Percentiles rank a stretch among this genome's conserved stretches.
Conservation (phyloP, 805 yeast species). For the Wickerhamiella alocasiicola region DNA sequence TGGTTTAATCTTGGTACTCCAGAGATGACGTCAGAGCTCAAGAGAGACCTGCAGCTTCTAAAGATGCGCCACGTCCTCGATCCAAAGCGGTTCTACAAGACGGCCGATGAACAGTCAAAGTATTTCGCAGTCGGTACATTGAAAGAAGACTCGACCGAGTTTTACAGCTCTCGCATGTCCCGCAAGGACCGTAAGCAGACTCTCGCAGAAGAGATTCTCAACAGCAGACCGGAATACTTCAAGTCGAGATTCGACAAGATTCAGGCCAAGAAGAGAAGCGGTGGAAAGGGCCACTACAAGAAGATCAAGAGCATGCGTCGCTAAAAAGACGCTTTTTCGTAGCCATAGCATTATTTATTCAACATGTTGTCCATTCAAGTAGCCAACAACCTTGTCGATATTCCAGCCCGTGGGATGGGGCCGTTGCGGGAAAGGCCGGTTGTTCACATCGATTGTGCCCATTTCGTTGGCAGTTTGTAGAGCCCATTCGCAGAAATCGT, state of each 20-base stretch:
- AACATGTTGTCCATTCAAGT: slow-evolving; percentile 16
- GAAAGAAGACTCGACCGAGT: slow-evolving; percentile 70
- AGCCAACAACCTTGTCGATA: slow-evolving; percentile 17
- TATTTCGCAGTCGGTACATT: slow-evolving; percentile 83
- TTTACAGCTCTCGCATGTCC: slow-evolving; percentile 50
- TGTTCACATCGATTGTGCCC: slow-evolving; percentile 27
- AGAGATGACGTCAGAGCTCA: slow-evolving; percentile 56
- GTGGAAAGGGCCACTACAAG: slow-evolving; percentile 56
- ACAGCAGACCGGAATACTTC: slow-evolving; percentile 53
- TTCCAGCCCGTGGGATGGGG: slow-evolving; percentile 15
- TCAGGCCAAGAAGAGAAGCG: slow-evolving; percentile 49
- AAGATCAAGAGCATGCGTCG: slow-evolving; percentile 47
- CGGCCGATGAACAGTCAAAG: slow-evolving; percentile 65
- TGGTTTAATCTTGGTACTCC: slow-evolving; percentile 79
- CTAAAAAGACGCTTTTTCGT: slow-evolving; percentile 2
- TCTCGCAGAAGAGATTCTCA: slow-evolving; percentile 69
- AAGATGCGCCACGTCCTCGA: slow-evolving; percentile 85
- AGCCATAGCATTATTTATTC: background rate
- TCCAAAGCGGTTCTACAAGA: slow-evolving; percentile 90
- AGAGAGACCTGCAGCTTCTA: slow-evolving; percentile 65
- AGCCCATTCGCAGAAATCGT: slow-evolving; percentile 63
- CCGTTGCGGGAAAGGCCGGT: slow-evolving; percentile 15
- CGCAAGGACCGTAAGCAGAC: slow-evolving; percentile 65
- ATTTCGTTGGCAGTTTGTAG: slow-evolving; percentile 39
- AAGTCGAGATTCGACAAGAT: slow-evolving; percentile 74